Base-by-base conservation (phyloP, 2,329 filamentous ascomycete species). In the Pseudocercospora macadamiae region DNA sequence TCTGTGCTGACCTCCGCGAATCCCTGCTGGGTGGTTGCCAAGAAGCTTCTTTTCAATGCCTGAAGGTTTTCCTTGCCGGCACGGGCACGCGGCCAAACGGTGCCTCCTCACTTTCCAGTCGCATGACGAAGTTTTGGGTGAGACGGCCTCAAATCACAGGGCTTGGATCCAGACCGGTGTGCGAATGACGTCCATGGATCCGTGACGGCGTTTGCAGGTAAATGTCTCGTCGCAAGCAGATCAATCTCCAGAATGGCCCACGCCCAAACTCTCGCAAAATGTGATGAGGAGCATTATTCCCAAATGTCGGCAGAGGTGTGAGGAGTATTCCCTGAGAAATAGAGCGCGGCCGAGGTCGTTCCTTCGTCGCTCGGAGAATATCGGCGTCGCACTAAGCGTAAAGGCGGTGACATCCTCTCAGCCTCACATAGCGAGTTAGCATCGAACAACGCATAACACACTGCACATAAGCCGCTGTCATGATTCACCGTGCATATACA, bases 381-480 rank as follows among this genome's bases (percentile, higher is more conserved):
- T 45, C 39, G 39, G 39, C 19, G 28, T 19, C 21, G 39, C 39
- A 23, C 12, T 19, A 10, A 12, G 18, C 19, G n/a, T 12, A 21
- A 21, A 45, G 42, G 9, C 42, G 42, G 42, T 26, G 23, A 23
- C 42, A 47, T 47, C 42, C 42, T 47, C 37, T 42, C 42, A 28
- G 42, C 42, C 42, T 47, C 42, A 25, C 42, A 21, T 21, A 45
- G 42, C 42, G 42, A 45, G 21, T 21, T 9, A n/a, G 14, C 14
- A 42, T 19, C 42, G 42, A 14, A 12, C 42, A 47, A 47, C 42
- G 39, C 39, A 25, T 25, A 25, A 25, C 18, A 45, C 39, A 21
- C 9, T 45, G 39, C 39, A 45, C 39, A 44, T 44, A 19, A 23
- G 18, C 39, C 39, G 39, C 39, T 19, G 39, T 19, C 39, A 23